Evolutionary conservation across 495 filamentous ascomycete species (phyloP), one percentile per base, ranked within the genome.

Genomic region (Staphylotrichum longicolle): DNA sequence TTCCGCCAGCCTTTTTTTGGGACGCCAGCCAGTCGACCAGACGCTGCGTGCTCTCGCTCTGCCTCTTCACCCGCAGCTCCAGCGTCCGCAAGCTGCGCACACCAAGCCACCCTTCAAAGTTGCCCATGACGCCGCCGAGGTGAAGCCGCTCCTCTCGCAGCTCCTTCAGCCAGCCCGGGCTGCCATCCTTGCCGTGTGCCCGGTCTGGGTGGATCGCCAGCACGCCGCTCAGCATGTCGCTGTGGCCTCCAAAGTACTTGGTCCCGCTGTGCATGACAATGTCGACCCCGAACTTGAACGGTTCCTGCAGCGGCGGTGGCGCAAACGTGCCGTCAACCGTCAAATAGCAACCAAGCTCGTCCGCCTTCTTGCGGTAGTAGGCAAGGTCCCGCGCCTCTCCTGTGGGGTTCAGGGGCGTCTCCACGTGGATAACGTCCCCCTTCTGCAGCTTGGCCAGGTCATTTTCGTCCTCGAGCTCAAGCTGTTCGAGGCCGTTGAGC

Each of bases 191-290:
- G 45, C 53, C 54, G 47, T 70, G 68, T 6, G 45, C 65, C 40
- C 66, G 67, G 46, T 66, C 68, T 2, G 74, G 76, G 53, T 79
- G 74, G 6, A 88, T 83, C 1, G 84, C 88, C 20, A 97, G 77
- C 20, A 96, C 87, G 11, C 94, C 94, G 66, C 88, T 90, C 0
- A 98, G 83, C 74, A 97, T 76, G 74, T 98, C 94, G 63, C 85
- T 89, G 75, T 98, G 94, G 1, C 94, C 94, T 20, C 94, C 94
- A 60, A 98, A 82, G 72, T 96, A 98, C 80, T 98, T 98, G 8
- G 92, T 94, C 11, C 91, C 94, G 30, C 82, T 86, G 73, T 98
- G 94, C 88, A 97, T 88, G 27, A 96, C 84, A 0, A 90, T 72
- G 73, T 97, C 92, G 3, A 87, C 90, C 59, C 91, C 92, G 67